Evolutionary conservation across 768 basidiomycete genomes (phyloP).

Genomic region (Leccinum rimulosum): DNA sequence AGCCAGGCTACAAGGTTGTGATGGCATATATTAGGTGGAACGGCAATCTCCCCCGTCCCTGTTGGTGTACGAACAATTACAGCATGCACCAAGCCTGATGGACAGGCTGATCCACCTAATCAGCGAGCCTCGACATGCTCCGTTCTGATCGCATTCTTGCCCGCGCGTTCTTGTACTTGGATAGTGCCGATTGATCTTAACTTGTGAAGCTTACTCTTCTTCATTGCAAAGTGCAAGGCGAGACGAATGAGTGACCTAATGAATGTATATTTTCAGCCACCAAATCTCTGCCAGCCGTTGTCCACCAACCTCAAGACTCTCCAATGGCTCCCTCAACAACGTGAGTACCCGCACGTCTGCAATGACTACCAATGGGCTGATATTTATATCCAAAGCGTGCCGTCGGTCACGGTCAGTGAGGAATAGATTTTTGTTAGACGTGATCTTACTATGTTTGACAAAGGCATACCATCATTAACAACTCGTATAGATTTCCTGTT

Average conservation of each 20-base stretch:
- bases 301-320: conserved; percentile 36
- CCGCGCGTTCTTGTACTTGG: not conserved
- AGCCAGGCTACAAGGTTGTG: not conserved
- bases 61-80: conserved; percentile 7
- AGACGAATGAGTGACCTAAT: conserved; percentile 23
- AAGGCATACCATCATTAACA: not conserved
- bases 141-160: not conserved
- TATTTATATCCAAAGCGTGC: not conserved
- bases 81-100: not conserved
- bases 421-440: too few relatives aligned
- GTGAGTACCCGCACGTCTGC: conserved; percentile 35
- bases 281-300: conserved; percentile 9
- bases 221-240: too few relatives aligned
- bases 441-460: too few relatives aligned
- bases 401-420: too few relatives aligned
- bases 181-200: too few relatives aligned
- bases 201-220: too few relatives aligned
- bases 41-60: not conserved
- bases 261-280: conserved; percentile 42
- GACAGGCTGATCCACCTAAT: not conserved
- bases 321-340: conserved; percentile 52
- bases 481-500: not conserved
- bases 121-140: not conserved
- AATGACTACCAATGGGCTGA: conserved; percentile 2
- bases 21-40: not conserved